Evolutionary conservation across 371 early-diverging fungal genomes (phyloP).

Genomic region (Nosema bombycis): DNA sequence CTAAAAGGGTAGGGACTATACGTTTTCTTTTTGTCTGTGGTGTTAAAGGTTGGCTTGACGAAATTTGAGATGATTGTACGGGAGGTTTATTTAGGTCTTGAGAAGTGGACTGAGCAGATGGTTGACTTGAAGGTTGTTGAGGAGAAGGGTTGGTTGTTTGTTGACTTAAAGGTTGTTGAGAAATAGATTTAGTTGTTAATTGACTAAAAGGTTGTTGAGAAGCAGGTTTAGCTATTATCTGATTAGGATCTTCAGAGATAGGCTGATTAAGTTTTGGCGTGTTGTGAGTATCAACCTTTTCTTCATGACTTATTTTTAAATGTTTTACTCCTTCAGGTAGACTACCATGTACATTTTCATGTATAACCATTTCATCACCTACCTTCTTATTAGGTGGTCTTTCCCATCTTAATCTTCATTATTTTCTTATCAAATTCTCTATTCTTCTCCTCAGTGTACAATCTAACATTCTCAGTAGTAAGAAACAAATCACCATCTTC

Average conservation of each 20-base stretch:
- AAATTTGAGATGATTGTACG: background rate
- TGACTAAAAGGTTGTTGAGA: too few species aligned
- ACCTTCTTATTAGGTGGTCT: background rate
- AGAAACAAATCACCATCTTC: constrained; percentile 43
- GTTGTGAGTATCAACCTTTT: background rate
- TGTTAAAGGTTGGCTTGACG: background rate
- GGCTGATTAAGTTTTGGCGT: background rate
- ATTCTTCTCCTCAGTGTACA: constrained; percentile 11
- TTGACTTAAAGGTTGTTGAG: too few species aligned
- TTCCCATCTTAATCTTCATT: constrained; percentile 8
- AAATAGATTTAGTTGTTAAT: too few species aligned
- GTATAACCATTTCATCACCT: constrained; percentile 1
- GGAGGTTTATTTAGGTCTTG: background rate
- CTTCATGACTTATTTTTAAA: too few species aligned
- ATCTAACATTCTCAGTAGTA: constrained; percentile 23
- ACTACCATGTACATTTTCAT: constrained; percentile 19
- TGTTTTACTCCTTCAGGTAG: background rate
- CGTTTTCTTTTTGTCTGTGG: background rate
- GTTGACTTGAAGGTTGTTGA: too few species aligned
- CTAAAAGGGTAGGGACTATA: background rate
- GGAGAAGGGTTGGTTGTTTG: too few species aligned
- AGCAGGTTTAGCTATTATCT: too few species aligned
- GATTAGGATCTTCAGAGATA: background rate
- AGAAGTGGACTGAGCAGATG: too few species aligned
- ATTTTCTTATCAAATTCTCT: constrained; percentile 24